phyloP scores from a whole-genome alignment of 139 green algal species.

The Desmodesmus armatus region DNA sequence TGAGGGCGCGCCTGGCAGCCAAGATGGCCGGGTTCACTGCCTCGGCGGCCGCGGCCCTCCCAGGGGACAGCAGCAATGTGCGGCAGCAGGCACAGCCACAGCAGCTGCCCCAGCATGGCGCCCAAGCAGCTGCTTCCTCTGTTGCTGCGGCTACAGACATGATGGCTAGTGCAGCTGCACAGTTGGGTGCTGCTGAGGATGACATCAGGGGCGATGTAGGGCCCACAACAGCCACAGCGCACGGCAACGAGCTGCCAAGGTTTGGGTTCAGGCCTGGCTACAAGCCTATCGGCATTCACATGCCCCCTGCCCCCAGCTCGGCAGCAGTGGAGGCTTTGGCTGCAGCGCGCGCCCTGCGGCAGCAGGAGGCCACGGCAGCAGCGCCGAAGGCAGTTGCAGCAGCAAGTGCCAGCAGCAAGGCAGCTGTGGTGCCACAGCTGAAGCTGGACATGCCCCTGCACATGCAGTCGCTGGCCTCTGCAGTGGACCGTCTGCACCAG shows the following conservation, averaged over 20 bases:
- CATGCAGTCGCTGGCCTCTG: no score
- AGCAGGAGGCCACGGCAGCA: neutral
- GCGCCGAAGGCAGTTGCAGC: neutral
- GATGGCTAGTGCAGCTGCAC: neutral
- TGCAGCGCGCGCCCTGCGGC: neutral
- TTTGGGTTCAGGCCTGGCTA: slow-evolving; percentile 39
- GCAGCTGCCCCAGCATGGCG: neutral
- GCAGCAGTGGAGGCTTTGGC: neutral
- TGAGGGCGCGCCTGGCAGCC: neutral
- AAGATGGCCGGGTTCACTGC: no score
- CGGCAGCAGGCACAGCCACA: neutral
- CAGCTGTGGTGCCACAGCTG: neutral
- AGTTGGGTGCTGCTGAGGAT: neutral
- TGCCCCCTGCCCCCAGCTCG: neutral
- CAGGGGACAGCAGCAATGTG: neutral
- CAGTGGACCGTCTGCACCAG: no score
- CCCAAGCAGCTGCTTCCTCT: no score
- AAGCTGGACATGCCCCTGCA: neutral
- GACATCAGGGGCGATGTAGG: neutral
- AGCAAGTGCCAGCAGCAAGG: neutral
- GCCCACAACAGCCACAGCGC: neutral
- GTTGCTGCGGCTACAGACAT: no score
- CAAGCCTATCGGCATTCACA: slow-evolving; percentile 14
- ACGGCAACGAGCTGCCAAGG: slow-evolving; percentile 14
- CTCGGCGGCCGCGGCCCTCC: no score